Evolutionary conservation across 192 early-diverging fungal genomes (phyloP), one percentile per base, ranked within the genome.

Genomic region (Podochytrium sp.): DNA sequence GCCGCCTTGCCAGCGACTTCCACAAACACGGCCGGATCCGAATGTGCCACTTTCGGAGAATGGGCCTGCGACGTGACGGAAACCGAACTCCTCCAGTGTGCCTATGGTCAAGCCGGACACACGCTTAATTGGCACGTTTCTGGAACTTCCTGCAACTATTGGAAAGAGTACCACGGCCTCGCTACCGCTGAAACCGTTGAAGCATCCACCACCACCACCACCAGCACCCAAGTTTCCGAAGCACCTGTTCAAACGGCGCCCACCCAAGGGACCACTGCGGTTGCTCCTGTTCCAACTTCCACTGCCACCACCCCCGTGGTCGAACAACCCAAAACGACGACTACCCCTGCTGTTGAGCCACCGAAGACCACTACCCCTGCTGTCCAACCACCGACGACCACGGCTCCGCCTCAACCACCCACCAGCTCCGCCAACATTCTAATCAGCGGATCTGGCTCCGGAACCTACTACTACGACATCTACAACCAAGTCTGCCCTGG

Each of bases 381-480:
- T 27, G 12, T 14, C 18, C n/a, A 0, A 57, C 14, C 18, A 27
- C n/a, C 55, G 30, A 47, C 7, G 10, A 47, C 43, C 10, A 47
- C 7, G 7, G 55, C 12, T 30, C 18, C n/a, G 0, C n/a, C n/a
- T 29, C 12, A 12, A 27, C 12, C n/a, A 27, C 14, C n/a, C 30
- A 25, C n/a, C 18, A 30, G 55, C 14, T 27, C 55, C 3, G 55
- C n/a, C 20, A 57, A 57, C 55, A 29, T 57, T 57, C 55, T 57
- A 14, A 57, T 57, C 55, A 14, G n/a, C 29, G 55, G 55, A 18
- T 25, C n/a, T 29, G 55, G 55, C 0, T 30, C 18, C 1, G 55
- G 55, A 27, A 57, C n/a, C 55, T 57, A 57, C 55, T 57, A 25
- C 55, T 57, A 57, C 29, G 55, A 57, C 55, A 29, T 57, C 30